Evolutionary conservation across 129 eudicot genomes (phyloP).

Genomic region (Flaveria linearis): DNA sequence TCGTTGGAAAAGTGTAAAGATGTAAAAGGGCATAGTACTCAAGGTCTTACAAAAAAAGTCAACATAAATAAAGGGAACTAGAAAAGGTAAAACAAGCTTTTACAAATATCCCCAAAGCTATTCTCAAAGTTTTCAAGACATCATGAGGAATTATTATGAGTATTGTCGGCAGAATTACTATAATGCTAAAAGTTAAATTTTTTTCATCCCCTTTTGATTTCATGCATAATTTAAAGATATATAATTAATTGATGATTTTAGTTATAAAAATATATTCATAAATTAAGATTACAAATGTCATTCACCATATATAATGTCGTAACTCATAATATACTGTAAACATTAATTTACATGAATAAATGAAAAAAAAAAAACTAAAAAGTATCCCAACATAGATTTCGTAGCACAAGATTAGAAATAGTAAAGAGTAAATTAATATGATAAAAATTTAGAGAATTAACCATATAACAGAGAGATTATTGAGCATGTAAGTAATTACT

Average conservation of each 20-base stretch:
- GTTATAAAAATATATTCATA: not conserved
- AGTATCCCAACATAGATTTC: too few relatives aligned
- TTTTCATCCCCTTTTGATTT: not conserved
- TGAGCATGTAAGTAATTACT: too few relatives aligned
- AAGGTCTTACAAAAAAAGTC: slow-evolving; percentile 30
- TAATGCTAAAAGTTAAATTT: not conserved
- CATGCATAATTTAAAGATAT: not conserved
- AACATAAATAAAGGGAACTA: slow-evolving; percentile 21
- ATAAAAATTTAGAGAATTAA: too few relatives aligned
- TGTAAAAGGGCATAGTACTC: slow-evolving; percentile 30
- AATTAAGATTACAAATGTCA: not conserved
- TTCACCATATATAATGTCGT: not conserved
- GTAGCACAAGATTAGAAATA: too few relatives aligned
- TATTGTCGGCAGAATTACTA: slow-evolving; percentile 44
- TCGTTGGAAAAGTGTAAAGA: slow-evolving; percentile 11
- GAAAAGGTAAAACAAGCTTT: slow-evolving; percentile 29
- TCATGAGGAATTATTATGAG: slow-evolving; percentile 39
- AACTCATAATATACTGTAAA: too few relatives aligned
- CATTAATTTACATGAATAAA: too few relatives aligned
- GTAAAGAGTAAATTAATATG: too few relatives aligned
- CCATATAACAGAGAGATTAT: too few relatives aligned
- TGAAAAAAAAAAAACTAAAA: too few relatives aligned
- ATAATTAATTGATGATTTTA: not conserved
- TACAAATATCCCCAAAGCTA: slow-evolving; percentile 37
- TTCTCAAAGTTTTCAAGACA: slow-evolving; percentile 41